Percentiles rank a stretch among this genome's conserved stretches.
These are phyloP conservation scores for Talaromyces stipitatus DNA, from an alignment of 495 filamentous ascomycete genomes.

Conservation along the genomic window DNA sequence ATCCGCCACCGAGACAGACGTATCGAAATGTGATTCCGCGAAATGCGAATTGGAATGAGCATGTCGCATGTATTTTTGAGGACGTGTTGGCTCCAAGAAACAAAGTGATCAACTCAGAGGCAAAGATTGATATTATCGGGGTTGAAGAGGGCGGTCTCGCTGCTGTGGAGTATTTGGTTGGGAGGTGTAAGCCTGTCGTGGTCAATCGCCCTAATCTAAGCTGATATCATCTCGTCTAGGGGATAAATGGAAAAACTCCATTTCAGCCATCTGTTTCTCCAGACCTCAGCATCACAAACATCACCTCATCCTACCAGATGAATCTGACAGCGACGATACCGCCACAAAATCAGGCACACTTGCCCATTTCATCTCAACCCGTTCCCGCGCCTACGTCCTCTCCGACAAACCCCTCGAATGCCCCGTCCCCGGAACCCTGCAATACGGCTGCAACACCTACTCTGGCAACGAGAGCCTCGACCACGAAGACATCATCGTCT, in stretches of 20 bases:
- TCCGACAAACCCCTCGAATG: constrained; percentile 39
- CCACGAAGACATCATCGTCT: constrained; percentile 34
- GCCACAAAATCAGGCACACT: constrained; percentile 18
- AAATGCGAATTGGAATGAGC: constrained; percentile 42
- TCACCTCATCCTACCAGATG: not conserved
- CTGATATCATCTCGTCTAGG: constrained; percentile 16
- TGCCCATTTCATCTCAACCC: constrained; percentile 34
- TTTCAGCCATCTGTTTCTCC: constrained; percentile 27
- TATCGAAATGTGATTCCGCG: constrained; percentile 47
- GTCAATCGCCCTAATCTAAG: not conserved
- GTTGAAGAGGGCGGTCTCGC: constrained; percentile 48
- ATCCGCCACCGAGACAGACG: constrained; percentile 24
- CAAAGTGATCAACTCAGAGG: constrained; percentile 27
- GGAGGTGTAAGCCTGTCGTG: constrained; percentile 40
- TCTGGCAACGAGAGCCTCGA: constrained; percentile 33
- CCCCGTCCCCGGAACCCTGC: constrained; percentile 33
- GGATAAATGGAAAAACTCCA: constrained; percentile 22
- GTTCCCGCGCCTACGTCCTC: constrained; percentile 53
- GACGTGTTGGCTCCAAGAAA: constrained; percentile 40
- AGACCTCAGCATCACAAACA: constrained; percentile 21
- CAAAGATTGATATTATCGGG: constrained; percentile 58
- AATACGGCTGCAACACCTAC: constrained; percentile 41
- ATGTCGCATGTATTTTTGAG: constrained; percentile 58
- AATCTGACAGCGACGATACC: not conserved
- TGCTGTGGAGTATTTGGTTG: constrained; percentile 48